Evolutionary conservation across 1,284 basidiomycete species (phyloP), one percentile per base, ranked within the genome.

Genomic region (Pyrrhoderma lamaoense): DNA sequence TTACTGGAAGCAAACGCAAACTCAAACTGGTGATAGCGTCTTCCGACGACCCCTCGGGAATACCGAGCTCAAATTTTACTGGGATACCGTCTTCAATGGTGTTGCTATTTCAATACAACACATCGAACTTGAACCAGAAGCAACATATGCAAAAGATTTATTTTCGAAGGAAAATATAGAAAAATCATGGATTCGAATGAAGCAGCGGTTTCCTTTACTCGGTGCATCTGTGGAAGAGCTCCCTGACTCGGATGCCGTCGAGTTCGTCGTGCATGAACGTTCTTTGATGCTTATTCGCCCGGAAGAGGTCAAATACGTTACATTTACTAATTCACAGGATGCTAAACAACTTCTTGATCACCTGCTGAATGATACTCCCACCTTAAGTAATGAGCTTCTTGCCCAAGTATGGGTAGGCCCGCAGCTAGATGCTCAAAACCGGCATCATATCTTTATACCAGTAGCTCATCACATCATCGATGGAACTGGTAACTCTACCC

Each of bases 391-490:
- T 55, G 56, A 67, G 18, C 56, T 68, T 1, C 62, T 73, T 1
- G 68, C 68, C 3, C 67, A 68, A 18, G 46, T 76, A 16, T 62
- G 67, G 47, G 57, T 76, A 47, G 58, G 74, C 13, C 58, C 53
- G 44, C 64, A 65, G 39, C 62, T 61, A 18, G 68, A 72, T 55
- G 40, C 59, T 13, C 52, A 59, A 3, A 64, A 63, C 35, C 60
- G 43, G 4, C 65, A 69, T 49, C 72, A 77, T 56, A 51, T 76
- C 19, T 43, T 77, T 18, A 63, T 77, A 42, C 64, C 69, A 45
- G 63, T 68, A 5, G 67, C 72, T 1, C 77, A 80, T 58, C 60
- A 62, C 50, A 73, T 79, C 44, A 69, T 70, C 1, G 77, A 80
- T 62, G 76, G 72, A 2, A 70, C 73, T 43, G 64, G 71, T 8